A percentile compares a stretch with the other conserved stretches of the same genome.
phyloP scores from a whole-genome alignment of 306 rosid genomes.

The Inga leiocalycina region DNA sequence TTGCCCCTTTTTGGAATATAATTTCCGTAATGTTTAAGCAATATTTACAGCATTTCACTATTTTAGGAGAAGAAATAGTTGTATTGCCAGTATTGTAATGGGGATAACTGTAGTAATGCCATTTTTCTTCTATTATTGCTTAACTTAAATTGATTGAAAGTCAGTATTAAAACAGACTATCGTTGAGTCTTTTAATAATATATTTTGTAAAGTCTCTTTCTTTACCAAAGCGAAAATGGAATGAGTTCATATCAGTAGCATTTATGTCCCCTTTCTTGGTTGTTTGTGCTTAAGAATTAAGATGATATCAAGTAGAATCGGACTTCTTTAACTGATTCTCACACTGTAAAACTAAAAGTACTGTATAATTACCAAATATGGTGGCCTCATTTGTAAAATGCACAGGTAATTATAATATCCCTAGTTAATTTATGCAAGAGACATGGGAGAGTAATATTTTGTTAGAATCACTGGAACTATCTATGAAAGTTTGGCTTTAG shows the following conservation, averaged over 20 bases:
- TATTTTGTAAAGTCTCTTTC: background rate
- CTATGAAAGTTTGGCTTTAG: constrained; percentile 43
- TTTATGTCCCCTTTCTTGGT: background rate
- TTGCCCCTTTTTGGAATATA: background rate
- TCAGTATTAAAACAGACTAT: background rate
- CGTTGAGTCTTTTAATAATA: background rate
- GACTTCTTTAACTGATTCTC: background rate
- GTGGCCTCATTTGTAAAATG: constrained; percentile 3
- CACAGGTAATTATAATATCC: background rate
- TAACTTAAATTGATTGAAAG: background rate
- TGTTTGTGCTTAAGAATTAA: background rate
- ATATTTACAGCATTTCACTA: background rate
- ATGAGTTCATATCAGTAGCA: background rate
- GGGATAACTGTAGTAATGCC: background rate
- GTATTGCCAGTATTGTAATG: background rate
- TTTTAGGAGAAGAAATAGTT: background rate
- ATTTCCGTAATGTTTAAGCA: background rate
- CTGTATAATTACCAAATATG: background rate
- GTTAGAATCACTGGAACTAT: constrained; percentile 37
- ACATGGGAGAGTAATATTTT: constrained; percentile 15
- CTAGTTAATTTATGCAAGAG: background rate
- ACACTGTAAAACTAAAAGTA: background rate
- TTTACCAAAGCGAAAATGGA: background rate
- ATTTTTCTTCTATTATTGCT: background rate
- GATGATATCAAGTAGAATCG: background rate